These are phyloP conservation scores for Umbelopsis isabellina DNA, from an alignment of 192 early-diverging fungal genomes.

Conservation along the genomic window DNA sequence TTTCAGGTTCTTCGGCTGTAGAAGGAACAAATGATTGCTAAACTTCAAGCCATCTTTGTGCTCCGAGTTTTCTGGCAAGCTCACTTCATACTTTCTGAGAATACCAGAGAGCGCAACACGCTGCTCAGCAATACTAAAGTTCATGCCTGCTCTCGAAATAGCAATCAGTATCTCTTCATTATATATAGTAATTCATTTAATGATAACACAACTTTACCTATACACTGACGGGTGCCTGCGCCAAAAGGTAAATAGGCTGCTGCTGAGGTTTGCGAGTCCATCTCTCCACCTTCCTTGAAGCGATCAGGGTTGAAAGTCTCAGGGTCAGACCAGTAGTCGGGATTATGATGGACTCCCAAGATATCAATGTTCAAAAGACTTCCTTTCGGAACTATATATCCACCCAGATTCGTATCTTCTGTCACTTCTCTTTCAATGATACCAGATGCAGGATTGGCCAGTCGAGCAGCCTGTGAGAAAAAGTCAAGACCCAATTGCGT, in stretches of 20 bases:
- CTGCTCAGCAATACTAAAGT: slow-evolving; percentile 54
- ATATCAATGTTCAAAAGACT: slow-evolving; percentile 19
- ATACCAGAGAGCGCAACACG: slow-evolving; percentile 42
- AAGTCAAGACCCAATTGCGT: neutral
- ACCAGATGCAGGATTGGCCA: slow-evolving; percentile 3
- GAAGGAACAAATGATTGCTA: neutral
- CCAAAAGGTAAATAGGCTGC: neutral
- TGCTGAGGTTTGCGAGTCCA: neutral
- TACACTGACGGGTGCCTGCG: neutral
- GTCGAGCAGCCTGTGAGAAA: neutral
- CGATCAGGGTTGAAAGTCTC: slow-evolving; percentile 29
- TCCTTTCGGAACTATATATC: slow-evolving; percentile 9
- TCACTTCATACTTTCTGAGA: slow-evolving; percentile 13
- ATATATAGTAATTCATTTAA: no score
- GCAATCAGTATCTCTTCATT: no score
- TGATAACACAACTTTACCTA: neutral
- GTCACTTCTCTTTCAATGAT: neutral
- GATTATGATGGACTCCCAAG: slow-evolving; percentile 18
- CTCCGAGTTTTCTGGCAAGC: slow-evolving; percentile 4
- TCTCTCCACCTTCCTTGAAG: neutral
- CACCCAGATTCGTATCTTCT: slow-evolving; percentile 14
- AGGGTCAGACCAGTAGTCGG: slow-evolving; percentile 20
- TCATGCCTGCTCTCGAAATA: slow-evolving; percentile 6
- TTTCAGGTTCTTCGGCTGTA: neutral
- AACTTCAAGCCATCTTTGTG: slow-evolving; percentile 1